Evolutionary conservation across 306 rosid genomes (phyloP), one percentile per base, ranked within the genome.

Genomic region (Quercus aquifolioides): DNA sequence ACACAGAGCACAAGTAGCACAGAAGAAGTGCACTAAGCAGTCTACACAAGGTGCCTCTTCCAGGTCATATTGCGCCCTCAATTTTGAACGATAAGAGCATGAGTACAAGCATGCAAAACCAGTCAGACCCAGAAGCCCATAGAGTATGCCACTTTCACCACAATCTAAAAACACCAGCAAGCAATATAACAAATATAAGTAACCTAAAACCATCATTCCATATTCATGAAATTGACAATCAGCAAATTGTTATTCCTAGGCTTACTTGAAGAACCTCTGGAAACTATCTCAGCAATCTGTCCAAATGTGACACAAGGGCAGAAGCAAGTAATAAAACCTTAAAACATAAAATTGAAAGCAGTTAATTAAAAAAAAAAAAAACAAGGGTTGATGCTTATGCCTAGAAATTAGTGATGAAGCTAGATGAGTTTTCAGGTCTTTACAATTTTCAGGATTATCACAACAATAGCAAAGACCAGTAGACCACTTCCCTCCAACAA

Each of bases 271-370:
- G 69, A 77, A 68, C 90, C 97, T 84, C 79, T 81, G 52, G 73
- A 78, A 6, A 92, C 79, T 72, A 92, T 81, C 78, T 90, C 91
- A 60, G 94, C 89, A 20, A 92, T 86, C 85, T 79, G 75, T 35
- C 97, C 94, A 74, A 92, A 92, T 5, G 97, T 88, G 83, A 90
- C 77, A 76, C 92, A 90, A 51, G 97, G 94, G 82, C 94, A 92
- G 78, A 72, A 79, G 76, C 80, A 84, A 81, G 97, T 92, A 46
- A 90, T 90, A 71, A 88, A 19, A 81, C 91, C 97, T 91, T 69
- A 25, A 21, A 51, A 19, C 3, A 58, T 18, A 7, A 73, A 14
- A 67, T 6, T 13, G 15, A 57, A 73, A n/a, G 18, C 5, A 49
- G n/a, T 35, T 26, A 26, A 3, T 51, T 52, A 14, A 9, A 25